Percentiles rank a stretch among this genome's conserved stretches.
Conservation (phyloP, 1,284 basidiomycete genomes). For the Fistulinella cinereoalba region DNA sequence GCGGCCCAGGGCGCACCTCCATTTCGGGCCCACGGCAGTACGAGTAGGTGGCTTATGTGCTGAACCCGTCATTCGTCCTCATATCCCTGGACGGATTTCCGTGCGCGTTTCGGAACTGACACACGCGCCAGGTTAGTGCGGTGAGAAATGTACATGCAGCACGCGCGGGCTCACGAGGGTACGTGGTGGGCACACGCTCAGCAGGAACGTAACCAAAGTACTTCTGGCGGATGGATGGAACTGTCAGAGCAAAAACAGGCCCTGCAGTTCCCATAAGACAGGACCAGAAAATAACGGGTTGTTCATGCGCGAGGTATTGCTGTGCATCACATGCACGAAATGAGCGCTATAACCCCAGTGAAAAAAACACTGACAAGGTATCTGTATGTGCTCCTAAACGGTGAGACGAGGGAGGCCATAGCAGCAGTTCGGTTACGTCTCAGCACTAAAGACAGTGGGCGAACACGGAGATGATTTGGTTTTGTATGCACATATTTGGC, state of each 20-base stretch:
- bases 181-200: conserved; percentile 78
- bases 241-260: conserved; percentile 70
- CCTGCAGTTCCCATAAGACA: conserved; percentile 74
- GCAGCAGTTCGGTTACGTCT: neutral
- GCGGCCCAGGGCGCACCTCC: neutral
- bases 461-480: conserved; percentile 22
- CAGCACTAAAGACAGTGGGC: conserved; percentile 3
- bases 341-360: neutral
- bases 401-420: conserved; percentile 32
- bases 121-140: neutral
- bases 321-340: conserved; percentile 16
- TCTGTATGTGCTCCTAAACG: conserved; percentile 31
- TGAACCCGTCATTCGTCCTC: conserved; percentile 38
- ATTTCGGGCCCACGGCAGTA: neutral
- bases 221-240: conserved; percentile 77
- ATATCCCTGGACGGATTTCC: conserved; percentile 40
- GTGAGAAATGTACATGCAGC: neutral
- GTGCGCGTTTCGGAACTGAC: conserved; percentile 38
- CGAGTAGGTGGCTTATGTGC: neutral
- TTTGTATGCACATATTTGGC: conserved; percentile 27
- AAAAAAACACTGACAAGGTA: conserved; percentile 27
- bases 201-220: conserved; percentile 71
- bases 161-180: conserved; percentile 67
- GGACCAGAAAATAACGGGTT: conserved; percentile 90
- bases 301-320: conserved; percentile 86